Evolutionary conservation across 371 early-diverging fungal species (phyloP), one percentile per base, ranked within the genome.

Genomic region (Sanchytrium tribonematis): DNA sequence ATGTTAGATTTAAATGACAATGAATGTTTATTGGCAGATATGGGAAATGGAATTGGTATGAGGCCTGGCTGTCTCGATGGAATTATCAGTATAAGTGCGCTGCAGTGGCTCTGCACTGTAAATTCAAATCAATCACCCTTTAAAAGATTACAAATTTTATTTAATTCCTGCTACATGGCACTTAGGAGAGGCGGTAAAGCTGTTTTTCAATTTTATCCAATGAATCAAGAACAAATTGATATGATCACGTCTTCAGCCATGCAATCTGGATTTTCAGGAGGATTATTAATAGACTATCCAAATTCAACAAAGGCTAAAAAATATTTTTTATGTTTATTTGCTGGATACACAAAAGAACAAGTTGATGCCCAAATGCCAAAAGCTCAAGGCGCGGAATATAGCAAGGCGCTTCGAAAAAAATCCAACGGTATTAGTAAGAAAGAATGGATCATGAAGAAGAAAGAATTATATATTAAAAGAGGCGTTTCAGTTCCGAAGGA

Each of bases 71-170:
- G 88, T 16, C 97, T 99, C 82, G 98, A 98, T 76, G 98, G 95
- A 17, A 91, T 90, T 31, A 91, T 98, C n/a, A 89, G 90, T 78
- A 87, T 98, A 29, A 98, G 98, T 22, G 96, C 91, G 0, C 75
- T 99, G 29, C 99, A 99, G 78, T 99, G 98, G 99, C 84, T 99
- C 31, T 95, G 96, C 77, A 94, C 97, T 75, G 94, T 95, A 88
- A 88, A 74, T 74, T 76, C 30, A 31, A 83, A 81, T 73, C 89
- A 89, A 74, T 80, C 83, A 70, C 98, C 97, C 27, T 81, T 84
- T 69, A 78, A 83, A 1, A 84, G 99, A 30, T 80, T 99, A 17
- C 78, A 78, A 66, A 82, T 87, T 1, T 98, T 99, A 77, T 98
- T 99, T 73, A 83, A 87, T 1, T 89, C 91, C 0, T 78, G 98